Evolutionary conservation across 495 filamentous ascomycete species (phyloP).

Genomic region (Aspergillus leporis): DNA sequence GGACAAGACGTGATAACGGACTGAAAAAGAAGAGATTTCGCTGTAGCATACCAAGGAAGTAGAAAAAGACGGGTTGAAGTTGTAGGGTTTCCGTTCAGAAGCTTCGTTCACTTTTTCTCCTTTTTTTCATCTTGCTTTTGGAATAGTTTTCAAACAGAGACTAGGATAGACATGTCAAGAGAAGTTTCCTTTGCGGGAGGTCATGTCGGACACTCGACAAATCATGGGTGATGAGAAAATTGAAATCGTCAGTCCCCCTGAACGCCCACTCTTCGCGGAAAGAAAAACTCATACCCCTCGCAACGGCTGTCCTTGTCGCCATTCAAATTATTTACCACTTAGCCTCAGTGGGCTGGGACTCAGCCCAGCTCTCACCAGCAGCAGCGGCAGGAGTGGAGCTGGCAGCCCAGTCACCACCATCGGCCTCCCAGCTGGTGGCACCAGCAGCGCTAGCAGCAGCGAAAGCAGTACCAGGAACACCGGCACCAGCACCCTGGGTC

Average conservation of each 20-base stretch:
- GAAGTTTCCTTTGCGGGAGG: conserved; percentile 23
- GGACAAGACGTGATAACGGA: conserved; percentile 23
- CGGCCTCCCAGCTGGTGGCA: conserved; percentile 77
- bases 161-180: conserved; percentile 53
- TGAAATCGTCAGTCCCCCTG: not conserved
- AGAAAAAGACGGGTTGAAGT: conserved; percentile 32
- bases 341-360: conserved; percentile 53
- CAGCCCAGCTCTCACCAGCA: conserved; percentile 68
- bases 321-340: conserved; percentile 62
- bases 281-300: conserved; percentile 31
- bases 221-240: conserved; percentile 14
- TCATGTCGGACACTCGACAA: conserved; percentile 13
- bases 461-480: conserved; percentile 60
- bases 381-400: conserved; percentile 53
- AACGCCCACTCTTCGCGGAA: conserved; percentile 29
- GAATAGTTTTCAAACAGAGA: conserved; percentile 36
- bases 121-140: conserved; percentile 41
- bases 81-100: conserved; percentile 31
- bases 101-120: conserved; percentile 33
- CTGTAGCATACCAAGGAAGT: conserved; percentile 29
- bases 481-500: conserved; percentile 58
- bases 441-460: conserved; percentile 61
- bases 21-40: conserved; percentile 16
- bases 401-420: conserved; percentile 72
- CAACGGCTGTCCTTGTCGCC: conserved; percentile 36